Conservation (phyloP, 208 protist genomes). For the Angomonas desouzai region DNA sequence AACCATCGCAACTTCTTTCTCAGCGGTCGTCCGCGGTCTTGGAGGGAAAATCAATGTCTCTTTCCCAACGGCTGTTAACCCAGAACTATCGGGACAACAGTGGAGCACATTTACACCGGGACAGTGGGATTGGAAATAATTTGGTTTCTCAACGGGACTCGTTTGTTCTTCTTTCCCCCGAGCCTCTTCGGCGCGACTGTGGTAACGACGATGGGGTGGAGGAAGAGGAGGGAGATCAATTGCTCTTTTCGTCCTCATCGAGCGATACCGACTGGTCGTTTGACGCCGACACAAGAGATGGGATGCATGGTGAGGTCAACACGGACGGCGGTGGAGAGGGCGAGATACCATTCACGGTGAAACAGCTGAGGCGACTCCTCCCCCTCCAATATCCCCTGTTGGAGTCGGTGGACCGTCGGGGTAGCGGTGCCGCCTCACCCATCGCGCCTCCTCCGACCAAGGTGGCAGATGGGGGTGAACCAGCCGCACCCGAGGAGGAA, state of each 20-base stretch:
- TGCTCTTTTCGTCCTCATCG: not conserved
- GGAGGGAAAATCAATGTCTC: not conserved
- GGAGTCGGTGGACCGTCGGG: too few species aligned
- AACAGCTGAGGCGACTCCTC: not conserved
- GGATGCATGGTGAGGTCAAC: too few species aligned
- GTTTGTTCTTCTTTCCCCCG: not conserved
- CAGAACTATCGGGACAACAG: not conserved
- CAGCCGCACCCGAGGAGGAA: not conserved
- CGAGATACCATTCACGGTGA: not conserved
- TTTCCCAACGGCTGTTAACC: not conserved
- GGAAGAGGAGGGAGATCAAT: conserved; percentile 1
- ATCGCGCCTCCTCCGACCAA: too few species aligned
- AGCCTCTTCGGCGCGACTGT: not conserved
- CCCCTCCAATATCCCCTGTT: not conserved
- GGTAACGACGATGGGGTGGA: not conserved
- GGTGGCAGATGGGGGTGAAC: too few species aligned
- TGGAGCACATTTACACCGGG: too few species aligned
- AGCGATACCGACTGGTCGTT: not conserved
- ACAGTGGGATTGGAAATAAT: too few species aligned
- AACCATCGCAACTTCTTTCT: not conserved
- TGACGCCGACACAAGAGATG: too few species aligned
- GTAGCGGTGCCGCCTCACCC: too few species aligned
- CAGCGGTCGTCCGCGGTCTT: not conserved
- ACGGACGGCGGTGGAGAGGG: too few species aligned
- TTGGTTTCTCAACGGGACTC: not conserved